Base-by-base conservation (phyloP, 2,329 filamentous ascomycete species). In the Boeremia exigua region DNA sequence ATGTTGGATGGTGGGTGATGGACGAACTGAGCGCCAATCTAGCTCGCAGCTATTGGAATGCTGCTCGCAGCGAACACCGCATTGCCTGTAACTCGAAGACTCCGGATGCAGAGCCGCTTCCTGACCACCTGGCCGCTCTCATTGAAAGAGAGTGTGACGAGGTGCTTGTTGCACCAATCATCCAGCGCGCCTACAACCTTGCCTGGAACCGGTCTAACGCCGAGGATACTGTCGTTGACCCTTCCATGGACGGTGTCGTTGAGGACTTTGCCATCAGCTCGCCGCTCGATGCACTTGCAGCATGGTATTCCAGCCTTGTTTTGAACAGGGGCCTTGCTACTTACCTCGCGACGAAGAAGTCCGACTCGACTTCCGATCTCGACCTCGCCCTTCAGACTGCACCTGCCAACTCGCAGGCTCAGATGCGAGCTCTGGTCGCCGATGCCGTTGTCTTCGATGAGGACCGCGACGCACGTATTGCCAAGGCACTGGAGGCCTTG, bases 141-240 rank as follows among this genome's bases (percentile, higher is more conserved):
- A 83, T 97, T 4, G 86, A 92, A 60, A 85, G 89, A 58, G 88
- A 94, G 27, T 92, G 89, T 62, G 91, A 96, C 48, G 86, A 92
- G 19, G 91, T 97, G 8, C 83, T 98, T 62, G 88, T 87, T 60
- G 84, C 90, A 48, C 82, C 84, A 39, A 88, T 96, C 58, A 84
- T 94, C 34, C 91, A 96, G 75, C 87, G 92, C 50, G 92, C 92
- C 1, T 91, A 94, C 73, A 96, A 96, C 71, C 82, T 97, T 14
- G 91, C 92, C 2, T 96, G 92, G 85, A 95, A 96, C 75, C 84
- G 86, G 54, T 86, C 88, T 4, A 94, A 89, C 0, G 86, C 87
- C 2, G 81, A 90, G 66, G 86, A 88, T 28, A 83, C 87, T 0
- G 78, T 82, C 38, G 80, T 83, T 3, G 88, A 91, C 60, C 86